Base-by-base conservation (phyloP, 345 rosid genomes). In the Eucalyptus pauciflora region DNA sequence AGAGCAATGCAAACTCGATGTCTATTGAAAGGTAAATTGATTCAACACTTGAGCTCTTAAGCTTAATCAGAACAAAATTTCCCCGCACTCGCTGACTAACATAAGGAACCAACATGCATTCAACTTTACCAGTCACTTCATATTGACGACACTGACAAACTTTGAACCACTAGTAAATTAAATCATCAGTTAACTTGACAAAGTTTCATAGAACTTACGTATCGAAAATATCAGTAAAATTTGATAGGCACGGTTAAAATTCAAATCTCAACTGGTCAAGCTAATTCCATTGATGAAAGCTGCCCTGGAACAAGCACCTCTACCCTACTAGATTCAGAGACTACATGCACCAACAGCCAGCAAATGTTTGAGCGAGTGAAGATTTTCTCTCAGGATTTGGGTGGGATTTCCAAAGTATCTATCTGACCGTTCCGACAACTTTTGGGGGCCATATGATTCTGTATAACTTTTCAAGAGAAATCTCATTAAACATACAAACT, bases 371-470 rank as follows among this genome's bases (percentile, higher is more conserved):
- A 93, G 91, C 91, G n/a, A 87, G 90, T 88, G 87, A 95, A 93
- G 91, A 95, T 86, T 54, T 90, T 92, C n/a, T 92, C 95, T 6
- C 88, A 87, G 80, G 95, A 95, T 91, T 88, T 96, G 92, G 97
- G 95, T 86, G 94, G 67, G 88, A 94, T 58, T 58, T 58, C 64
- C n/a, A 10, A 10, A 58, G 64, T 25, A 58, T 24, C 64, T 25
- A 5, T 2, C 64, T 5, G n/a, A 58, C 27, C 0, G 14, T 25
- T 58, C n/a, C 6, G 0, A 58, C 64, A 25, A 58, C 64, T 25
- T 58, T 58, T 25, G 29, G 67, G 67, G 67, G 60, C 60, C 60
- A 54, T 54, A 54, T 54, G 60, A 54, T 54, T 54, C 25, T 54
- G 27, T 54, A 54, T 54, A 54, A 54, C 60, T 20, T 54, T 54